Percentiles rank a stretch among this genome's conserved stretches.
phyloP scores from a whole-genome alignment of 331 rosid genomes.

The Quercus phellos region DNA sequence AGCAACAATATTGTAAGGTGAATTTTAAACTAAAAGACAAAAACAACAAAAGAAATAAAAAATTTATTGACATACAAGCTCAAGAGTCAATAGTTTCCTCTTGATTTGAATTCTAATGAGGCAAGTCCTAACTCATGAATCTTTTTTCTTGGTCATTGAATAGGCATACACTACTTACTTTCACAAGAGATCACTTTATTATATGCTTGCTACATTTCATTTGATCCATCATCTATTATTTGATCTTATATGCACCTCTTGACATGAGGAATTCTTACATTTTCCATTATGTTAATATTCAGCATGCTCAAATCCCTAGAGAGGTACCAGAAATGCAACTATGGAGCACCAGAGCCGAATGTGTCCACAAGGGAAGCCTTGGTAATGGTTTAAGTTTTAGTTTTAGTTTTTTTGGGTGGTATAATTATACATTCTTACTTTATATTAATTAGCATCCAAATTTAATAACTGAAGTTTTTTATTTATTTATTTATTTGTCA shows the following conservation, averaged over 20 bases:
- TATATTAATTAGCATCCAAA: background rate
- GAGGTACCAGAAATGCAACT: conserved; percentile 94
- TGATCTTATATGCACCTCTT: background rate
- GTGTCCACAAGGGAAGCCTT: conserved; percentile 84
- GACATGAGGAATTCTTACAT: background rate
- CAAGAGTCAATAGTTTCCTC: no score
- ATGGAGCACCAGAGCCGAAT: conserved; percentile 85
- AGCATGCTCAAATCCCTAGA: conserved; percentile 98
- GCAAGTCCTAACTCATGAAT: background rate
- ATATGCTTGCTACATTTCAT: background rate
- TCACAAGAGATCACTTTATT: background rate
- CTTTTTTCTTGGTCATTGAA: background rate
- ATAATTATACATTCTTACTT: background rate
- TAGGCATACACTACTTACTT: background rate
- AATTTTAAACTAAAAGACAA: background rate
- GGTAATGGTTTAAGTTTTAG: conserved; percentile 36
- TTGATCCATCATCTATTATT: background rate
- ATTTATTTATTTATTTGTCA: background rate
- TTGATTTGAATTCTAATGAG: no score
- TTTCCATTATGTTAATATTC: conserved; percentile 11
- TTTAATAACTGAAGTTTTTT: background rate
- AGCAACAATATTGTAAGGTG: background rate
- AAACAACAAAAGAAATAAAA: background rate
- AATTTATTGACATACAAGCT: no score
- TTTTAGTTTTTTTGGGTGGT: no score